Conservation (phyloP, 2,329 filamentous ascomycete genomes). For the Rachicladosporium sp. region DNA sequence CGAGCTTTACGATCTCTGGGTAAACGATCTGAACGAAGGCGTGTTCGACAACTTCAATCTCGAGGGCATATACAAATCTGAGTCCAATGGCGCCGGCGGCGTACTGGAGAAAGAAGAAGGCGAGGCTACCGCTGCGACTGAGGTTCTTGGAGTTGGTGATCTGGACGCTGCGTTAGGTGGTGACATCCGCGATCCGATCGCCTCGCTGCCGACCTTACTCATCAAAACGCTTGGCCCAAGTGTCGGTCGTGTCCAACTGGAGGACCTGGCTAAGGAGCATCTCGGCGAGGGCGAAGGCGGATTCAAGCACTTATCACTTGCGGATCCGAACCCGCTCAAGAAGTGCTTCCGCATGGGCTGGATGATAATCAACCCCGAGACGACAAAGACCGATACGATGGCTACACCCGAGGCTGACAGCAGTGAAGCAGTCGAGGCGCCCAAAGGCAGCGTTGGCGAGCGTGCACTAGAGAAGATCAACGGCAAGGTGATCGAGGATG, state of each 20-base stretch:
- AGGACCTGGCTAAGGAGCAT: constrained; percentile 88
- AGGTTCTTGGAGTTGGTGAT: constrained; percentile 86
- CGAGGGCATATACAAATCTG: constrained; percentile 86
- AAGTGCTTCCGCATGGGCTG: constrained; percentile 96
- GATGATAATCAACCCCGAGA: constrained; percentile 83
- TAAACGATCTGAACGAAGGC: constrained; percentile 71
- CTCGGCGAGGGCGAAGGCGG: constrained; percentile 82
- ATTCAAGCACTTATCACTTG: constrained; percentile 91
- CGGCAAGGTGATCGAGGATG: constrained; percentile 91
- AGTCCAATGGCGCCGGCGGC: constrained; percentile 76
- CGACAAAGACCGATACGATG: constrained; percentile 57
- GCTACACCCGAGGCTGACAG: constrained; percentile 45
- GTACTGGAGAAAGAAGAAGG: constrained; percentile 90
- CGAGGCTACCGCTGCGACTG: constrained; percentile 79
- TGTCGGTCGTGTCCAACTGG: constrained; percentile 84
- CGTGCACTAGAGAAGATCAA: constrained; percentile 91
- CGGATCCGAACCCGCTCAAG: constrained; percentile 93
- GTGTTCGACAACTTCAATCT: constrained; percentile 89
- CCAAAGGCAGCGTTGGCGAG: constrained; percentile 25
- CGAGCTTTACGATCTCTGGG: constrained; percentile 73
- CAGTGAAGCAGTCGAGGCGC: constrained; percentile 46
- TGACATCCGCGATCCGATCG: constrained; percentile 78
- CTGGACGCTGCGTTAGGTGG: constrained; percentile 71
- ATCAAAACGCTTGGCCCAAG: constrained; percentile 98
- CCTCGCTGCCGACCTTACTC: constrained; percentile 79